A percentile compares a stretch with the other conserved stretches of the same genome.
phyloP scores from a whole-genome alignment of 257 asterid species.

The Nemophila menziesii region DNA sequence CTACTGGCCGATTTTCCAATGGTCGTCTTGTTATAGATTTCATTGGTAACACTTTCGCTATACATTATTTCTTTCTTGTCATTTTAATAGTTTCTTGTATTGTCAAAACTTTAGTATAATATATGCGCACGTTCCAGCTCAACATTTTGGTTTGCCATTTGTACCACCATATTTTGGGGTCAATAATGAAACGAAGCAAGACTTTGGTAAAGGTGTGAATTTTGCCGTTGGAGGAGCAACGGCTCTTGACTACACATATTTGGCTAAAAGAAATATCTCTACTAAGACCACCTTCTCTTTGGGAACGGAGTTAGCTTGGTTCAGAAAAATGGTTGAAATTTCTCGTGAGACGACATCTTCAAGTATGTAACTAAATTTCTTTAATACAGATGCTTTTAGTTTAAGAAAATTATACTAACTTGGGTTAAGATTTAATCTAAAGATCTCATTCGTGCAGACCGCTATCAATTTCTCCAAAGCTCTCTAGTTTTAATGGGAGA shows the following conservation, averaged over 20 bases:
- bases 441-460: too few species aligned
- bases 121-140: slow-evolving; percentile 15
- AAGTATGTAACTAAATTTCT: too few species aligned
- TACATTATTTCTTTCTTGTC: neutral
- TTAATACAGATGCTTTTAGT: too few species aligned
- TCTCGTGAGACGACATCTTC: slow-evolving; percentile 13
- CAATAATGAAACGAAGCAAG: neutral
- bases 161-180: slow-evolving; percentile 23
- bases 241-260: slow-evolving; percentile 24
- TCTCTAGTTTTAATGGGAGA: slow-evolving; percentile 39
- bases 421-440: too few species aligned
- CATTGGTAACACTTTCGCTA: slow-evolving; percentile 35
- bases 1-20: slow-evolving; percentile 43
- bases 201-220: slow-evolving; percentile 12
- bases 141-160: slow-evolving; percentile 24
- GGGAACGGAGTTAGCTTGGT: slow-evolving; percentile 31
- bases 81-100: neutral
- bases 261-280: slow-evolving; percentile 18
- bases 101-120: too few species aligned
- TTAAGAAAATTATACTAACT: too few species aligned
- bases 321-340: slow-evolving; percentile 23
- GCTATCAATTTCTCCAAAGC: slow-evolving; percentile 16
- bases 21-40: slow-evolving; percentile 59
- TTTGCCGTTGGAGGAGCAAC: slow-evolving; percentile 35
- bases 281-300: slow-evolving; percentile 24